A percentile compares a stretch with the other conserved stretches of the same genome.
phyloP scores from a whole-genome alignment of 2,329 filamentous ascomycete species.

The Pyrenophora graminea region DNA sequence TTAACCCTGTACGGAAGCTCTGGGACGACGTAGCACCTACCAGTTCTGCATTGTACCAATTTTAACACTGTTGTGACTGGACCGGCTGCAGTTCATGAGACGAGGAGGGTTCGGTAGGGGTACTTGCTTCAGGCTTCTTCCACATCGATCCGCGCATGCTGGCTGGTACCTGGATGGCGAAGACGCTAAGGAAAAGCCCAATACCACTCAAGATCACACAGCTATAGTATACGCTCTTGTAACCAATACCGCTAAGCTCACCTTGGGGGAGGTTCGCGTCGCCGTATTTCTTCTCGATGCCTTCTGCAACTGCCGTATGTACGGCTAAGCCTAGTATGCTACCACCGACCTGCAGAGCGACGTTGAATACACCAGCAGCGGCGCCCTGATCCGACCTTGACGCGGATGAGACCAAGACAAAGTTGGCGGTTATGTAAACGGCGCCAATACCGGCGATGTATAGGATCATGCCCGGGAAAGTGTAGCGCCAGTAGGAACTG shows the following conservation, averaged over 20 bases:
- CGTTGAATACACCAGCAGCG: background rate
- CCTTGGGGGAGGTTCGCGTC: background rate
- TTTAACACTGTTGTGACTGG: background rate
- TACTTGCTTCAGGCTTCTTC: background rate
- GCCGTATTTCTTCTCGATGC: background rate
- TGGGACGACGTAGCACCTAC: too few relatives aligned
- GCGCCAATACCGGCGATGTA: background rate
- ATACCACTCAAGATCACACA: background rate
- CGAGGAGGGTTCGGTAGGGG: background rate
- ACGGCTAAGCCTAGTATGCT: background rate
- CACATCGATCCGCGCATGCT: background rate
- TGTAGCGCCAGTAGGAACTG: constrained; percentile 4
- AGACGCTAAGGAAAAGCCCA: background rate
- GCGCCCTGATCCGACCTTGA: background rate
- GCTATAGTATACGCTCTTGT: background rate
- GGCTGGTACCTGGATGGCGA: background rate
- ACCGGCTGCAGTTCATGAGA: background rate
- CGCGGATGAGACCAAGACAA: background rate
- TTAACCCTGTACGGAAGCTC: too few relatives aligned
- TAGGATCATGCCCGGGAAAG: background rate
- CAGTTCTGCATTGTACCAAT: too few relatives aligned
- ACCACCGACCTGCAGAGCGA: background rate
- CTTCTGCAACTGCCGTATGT: background rate
- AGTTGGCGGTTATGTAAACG: background rate
- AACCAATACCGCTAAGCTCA: background rate